Conservation (phyloP, 2,329 filamentous ascomycete genomes). For the Alternaria alternata region DNA sequence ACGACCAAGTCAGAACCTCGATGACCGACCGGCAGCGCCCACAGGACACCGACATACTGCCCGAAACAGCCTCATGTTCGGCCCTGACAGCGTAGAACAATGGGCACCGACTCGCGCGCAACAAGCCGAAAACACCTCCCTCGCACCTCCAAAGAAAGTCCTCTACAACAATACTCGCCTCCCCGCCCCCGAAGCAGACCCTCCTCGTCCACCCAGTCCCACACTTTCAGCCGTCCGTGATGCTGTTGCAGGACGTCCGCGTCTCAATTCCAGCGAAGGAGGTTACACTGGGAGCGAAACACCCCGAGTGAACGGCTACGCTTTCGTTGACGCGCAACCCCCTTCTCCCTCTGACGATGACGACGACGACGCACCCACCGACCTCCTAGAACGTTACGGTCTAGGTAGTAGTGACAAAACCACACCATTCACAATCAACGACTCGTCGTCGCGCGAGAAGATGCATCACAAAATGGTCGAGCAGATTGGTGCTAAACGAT, state of each 20-base stretch:
- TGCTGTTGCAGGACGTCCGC: conserved; percentile 78
- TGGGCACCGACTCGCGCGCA: conserved; percentile 68
- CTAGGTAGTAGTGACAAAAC: conserved; percentile 24
- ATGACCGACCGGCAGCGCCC: conserved; percentile 78
- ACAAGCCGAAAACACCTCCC: conserved; percentile 73
- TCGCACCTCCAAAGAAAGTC: conserved; percentile 78
- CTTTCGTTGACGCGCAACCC: conserved; percentile 92
- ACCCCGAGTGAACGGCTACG: conserved; percentile 89
- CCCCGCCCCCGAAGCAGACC: conserved; percentile 49
- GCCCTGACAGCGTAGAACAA: conserved; percentile 69
- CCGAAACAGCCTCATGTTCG: conserved; percentile 89
- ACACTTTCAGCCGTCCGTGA: conserved; percentile 83
- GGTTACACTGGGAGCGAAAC: conserved; percentile 75
- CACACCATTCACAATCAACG: conserved; percentile 74
- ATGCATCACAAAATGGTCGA: conserved; percentile 76
- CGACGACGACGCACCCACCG: conserved; percentile 48
- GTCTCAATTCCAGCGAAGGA: conserved; percentile 68
- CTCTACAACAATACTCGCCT: conserved; percentile 85
- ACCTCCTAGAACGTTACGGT: conserved; percentile 57
- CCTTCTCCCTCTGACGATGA: conserved; percentile 72
- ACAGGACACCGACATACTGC: conserved; percentile 74
- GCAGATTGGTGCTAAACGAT: conserved; percentile 27
- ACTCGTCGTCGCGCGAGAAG: conserved; percentile 78
- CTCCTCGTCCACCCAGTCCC: conserved; percentile 73
- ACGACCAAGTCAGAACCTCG: conserved; percentile 67